phyloP scores from a whole-genome alignment of 129 eudicot species.

The Flaveria ramosissima region DNA sequence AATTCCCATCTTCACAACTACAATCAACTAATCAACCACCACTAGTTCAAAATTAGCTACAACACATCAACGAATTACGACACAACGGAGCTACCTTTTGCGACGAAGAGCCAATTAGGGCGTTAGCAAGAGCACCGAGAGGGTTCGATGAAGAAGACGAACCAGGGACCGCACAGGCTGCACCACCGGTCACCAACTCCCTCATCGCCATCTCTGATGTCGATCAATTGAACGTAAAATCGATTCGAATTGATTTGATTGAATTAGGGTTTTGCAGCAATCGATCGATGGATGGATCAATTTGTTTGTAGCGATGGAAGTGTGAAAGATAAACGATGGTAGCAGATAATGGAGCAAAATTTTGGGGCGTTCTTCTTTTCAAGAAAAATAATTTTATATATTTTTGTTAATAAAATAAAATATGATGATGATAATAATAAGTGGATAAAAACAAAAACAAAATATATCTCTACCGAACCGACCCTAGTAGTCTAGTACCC shows the following conservation, averaged over 20 bases:
- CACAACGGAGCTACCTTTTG: conserved; percentile 53
- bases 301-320: neutral
- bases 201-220: conserved; percentile 72
- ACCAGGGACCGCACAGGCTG: conserved; percentile 71
- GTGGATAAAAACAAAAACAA: too few species aligned
- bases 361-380: conserved; percentile 38
- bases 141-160: conserved; percentile 86
- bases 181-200: conserved; percentile 77
- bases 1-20: neutral
- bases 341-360: conserved; percentile 24
- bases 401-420: neutral
- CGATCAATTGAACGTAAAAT: neutral
- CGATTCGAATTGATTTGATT: neutral
- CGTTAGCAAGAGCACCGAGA: conserved; percentile 80
- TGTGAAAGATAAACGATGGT: neutral
- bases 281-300: neutral
- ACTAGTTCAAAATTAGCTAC: too few species aligned
- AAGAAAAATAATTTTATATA: conserved; percentile 15
- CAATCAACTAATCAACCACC: neutral
- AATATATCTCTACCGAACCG: too few species aligned
- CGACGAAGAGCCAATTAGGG: conserved; percentile 84
- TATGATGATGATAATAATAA: too few species aligned
- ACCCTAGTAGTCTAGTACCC: too few species aligned
- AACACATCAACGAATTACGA: neutral
- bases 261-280: neutral